Base-by-base conservation (phyloP, 2,329 filamentous ascomycete genomes). In the Pseudocercospora macadamiae region DNA sequence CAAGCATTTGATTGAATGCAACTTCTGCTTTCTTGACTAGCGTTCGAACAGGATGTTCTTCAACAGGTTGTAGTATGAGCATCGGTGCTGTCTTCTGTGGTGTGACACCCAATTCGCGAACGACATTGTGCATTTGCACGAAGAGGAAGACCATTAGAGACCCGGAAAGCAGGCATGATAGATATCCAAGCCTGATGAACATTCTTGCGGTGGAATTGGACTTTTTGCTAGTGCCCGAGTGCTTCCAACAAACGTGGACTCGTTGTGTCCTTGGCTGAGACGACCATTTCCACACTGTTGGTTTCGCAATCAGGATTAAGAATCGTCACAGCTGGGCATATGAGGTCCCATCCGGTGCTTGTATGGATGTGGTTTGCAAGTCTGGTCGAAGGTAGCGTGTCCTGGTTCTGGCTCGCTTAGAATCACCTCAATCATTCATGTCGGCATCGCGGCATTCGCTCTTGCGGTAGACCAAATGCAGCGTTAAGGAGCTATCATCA, bases 1-100 rank as follows among this genome's bases (percentile, higher is more conserved):
- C 36, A 12, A 63, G 19, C 23, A 52, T 51, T 19, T 61, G 39
- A n/a, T 59, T 42, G 26, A 55, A 55, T 32, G 51, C 23, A 4
- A 16, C 19, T 26, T 47, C 34, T 14, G 57, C 57, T 45, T 36
- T 32, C 8, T 55, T 37, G n/a, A 36, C 25, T 2, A 56, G 19
- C 3, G 32, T 44, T 16, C 16, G 12, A 7, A 56, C 42, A n/a
- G 54, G 54, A 25, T 56, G 45, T 23, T 56, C 54, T 8, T 28
- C 28, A 12, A 51, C 14, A 10, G 47, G 32, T 16, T 36, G 12
- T 16, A 36, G 32, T 36, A 14, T n/a, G 12, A 36, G 16, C 16
- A 36, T 3, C 32, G 32, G 4, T 14, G 32, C 12, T 36, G 12
- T 16, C 16, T 16, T 36, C 16, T 12, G 16, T 4, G 32, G 32